A percentile compares a stretch with the other conserved stretches of the same genome.
Evolutionary conservation across 192 early-diverging fungal genomes (phyloP).

Genomic region (Chytriomyces confervae): DNA sequence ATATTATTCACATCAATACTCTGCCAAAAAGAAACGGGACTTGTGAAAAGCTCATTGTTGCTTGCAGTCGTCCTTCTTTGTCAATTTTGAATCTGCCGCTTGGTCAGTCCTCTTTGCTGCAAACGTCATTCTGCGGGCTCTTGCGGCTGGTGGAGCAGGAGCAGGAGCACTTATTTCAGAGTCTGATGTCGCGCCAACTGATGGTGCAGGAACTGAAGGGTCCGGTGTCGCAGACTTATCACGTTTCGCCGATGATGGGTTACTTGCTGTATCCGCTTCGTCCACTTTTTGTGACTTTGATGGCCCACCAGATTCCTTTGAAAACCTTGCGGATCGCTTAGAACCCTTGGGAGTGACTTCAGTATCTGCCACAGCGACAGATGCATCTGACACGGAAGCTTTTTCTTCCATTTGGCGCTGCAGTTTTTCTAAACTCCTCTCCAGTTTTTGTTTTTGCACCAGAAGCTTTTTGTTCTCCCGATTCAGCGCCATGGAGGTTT

Average conservation of each 20-base stretch:
- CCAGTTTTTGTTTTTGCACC: constrained; percentile 9
- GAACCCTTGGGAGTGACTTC: constrained; percentile 16
- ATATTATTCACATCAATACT: too few species aligned
- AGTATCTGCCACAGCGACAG: background rate
- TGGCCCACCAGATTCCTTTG: too few species aligned
- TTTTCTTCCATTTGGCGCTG: constrained; percentile 17
- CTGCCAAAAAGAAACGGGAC: too few species aligned
- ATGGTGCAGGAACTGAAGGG: background rate
- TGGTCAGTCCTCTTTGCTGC: background rate
- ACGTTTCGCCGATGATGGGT: background rate
- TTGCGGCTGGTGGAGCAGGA: constrained; percentile 4
- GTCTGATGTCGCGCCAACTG: background rate
- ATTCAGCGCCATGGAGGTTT: constrained; percentile 19
- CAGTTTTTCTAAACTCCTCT: constrained; percentile 7
- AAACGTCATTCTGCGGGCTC: background rate
- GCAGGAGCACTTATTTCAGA: background rate
- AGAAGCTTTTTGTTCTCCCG: constrained; percentile 33
- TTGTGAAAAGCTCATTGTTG: background rate
- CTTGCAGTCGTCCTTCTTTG: background rate
- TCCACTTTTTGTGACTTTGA: background rate
- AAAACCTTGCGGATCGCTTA: background rate
- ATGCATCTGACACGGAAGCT: background rate
- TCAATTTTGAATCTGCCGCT: background rate
- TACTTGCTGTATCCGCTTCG: background rate
- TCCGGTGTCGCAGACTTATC: background rate